Base-by-base conservation (phyloP, 768 basidiomycete genomes). In the Lentinula boryana region DNA sequence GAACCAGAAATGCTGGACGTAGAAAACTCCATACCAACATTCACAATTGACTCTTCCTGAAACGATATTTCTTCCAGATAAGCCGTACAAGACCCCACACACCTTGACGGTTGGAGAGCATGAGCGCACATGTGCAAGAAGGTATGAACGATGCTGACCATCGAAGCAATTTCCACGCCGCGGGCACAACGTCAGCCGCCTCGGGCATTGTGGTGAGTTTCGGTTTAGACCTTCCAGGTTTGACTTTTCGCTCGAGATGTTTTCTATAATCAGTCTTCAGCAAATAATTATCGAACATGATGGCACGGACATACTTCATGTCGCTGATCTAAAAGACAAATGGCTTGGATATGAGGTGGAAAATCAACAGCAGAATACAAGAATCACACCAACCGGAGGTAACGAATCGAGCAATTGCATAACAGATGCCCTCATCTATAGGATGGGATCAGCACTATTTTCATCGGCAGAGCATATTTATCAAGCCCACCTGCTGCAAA, bases 51-150 rank as follows among this genome's bases (percentile, higher is more conserved):
- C 63, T 88, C 84, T 50, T 84, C 83, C 6, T 73, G 72, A 3
- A 78, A 74, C 10, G 77, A 76, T 43, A 88, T 80, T 61, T 85
- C 84, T 71, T 89, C 85, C 10, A 89, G 76, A 66, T 88, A 80
- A 0, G 87, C 84, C 1, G 88, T 89, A 66, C 86, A 88, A 13
- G 87, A 88, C 0, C 85, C 87, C 31, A 90, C 80, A 72, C 82
- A 84, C 84, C 86, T 85, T 55, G 1, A 40, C 5, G 36, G 48
- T 31, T n/a, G 6, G 31, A 54, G 41, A 50, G 6, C 49, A 41
- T 15, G 55, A 63, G 23, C 8, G 12, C 12, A 31, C 38, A 35
- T 15, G 12, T 23, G 57, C 6, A 35, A 50, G 49, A n/a, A 21
- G 31, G 27, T 55, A 6, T 2, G n/a, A 33, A 38, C 41, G 38